Base-by-base conservation (phyloP, 2,329 filamentous ascomycete species). In the Fusarium tricinctum region DNA sequence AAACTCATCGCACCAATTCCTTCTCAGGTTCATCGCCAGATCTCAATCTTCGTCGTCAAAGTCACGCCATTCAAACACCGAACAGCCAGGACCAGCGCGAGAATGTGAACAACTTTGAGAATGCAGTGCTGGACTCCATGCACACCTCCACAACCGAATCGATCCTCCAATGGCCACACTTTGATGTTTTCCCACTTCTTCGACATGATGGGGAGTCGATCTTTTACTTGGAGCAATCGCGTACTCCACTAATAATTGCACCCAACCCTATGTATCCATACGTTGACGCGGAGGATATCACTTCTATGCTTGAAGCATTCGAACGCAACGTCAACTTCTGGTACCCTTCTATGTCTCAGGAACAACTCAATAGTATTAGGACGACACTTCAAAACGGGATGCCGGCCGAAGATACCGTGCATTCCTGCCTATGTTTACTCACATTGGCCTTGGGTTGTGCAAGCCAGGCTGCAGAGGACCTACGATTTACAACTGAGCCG, bases 141-240 rank as follows among this genome's bases (percentile, higher is more conserved):
- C 84, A 85, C 69, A 84, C 81, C 0, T 85, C 82, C 0, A 82
- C 83, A 1, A 85, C 83, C 0, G 83, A 85, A 67, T 83, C 81
- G 0, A 78, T 86, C n/a, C 77, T 86, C 1, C 81, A 82, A 56
- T 85, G 83, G 84, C 82, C 81, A 8, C 81, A 84, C 55, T 85
- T 85, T 55, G 79, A 83, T 28, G 73, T 77, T 3, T 83, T 83
- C 43, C 79, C 81, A 3, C 77, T 77, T 13, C 75, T 85, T 23
- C 76, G 83, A 2, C 74, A 79, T 28, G 79, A 81, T 17, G 81
- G 82, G 23, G 73, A 77, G 3, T 80, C 83, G 3, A 83, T 85
- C 23, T 85, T 85, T 49, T 77, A 81, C 19, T 76, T 86, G 1
- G 84, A 86, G 62, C 81, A 81, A 48, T 77, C 77, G 1, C 78